A percentile compares a stretch with the other conserved stretches of the same genome.
Evolutionary conservation across 2,329 filamentous ascomycete genomes (phyloP).

Genomic region (Fusarium phyllophilum): DNA sequence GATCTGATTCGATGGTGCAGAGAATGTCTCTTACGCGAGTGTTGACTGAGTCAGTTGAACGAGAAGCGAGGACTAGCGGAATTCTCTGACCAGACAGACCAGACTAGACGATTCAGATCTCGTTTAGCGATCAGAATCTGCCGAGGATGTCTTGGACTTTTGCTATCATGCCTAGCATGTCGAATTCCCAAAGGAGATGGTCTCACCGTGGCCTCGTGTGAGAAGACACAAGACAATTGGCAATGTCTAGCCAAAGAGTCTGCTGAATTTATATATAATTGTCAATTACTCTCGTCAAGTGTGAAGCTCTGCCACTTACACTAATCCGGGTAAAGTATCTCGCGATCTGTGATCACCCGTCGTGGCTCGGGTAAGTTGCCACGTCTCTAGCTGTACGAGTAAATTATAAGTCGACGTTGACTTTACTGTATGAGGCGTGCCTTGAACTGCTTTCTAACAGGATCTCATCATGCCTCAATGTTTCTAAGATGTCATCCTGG

Average conservation of each 20-base stretch:
- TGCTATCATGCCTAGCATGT: not conserved
- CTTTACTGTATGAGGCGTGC: rapidly evolving
- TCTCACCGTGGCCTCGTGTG: not conserved
- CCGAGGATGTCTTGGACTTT: not conserved
- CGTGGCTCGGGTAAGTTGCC: not conserved
- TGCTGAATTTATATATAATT: not conserved
- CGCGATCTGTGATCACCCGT: not conserved
- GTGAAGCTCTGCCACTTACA: not conserved
- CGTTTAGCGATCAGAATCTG: not conserved
- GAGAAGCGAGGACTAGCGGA: not conserved
- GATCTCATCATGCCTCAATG: rapidly evolving
- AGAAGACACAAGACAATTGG: not conserved
- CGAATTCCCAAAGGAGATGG: too few relatives aligned
- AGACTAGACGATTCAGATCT: not conserved
- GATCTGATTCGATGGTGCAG: not conserved
- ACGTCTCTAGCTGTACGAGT: not conserved
- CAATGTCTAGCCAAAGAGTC: not conserved
- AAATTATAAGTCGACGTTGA: rapidly evolving
- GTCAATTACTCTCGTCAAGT: not conserved
- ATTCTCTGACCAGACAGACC: not conserved
- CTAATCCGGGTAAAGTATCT: not conserved
- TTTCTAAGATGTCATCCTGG: too few relatives aligned
- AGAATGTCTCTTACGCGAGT: not conserved
- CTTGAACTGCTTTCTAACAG: not conserved
- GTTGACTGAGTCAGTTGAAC: not conserved